Base-by-base conservation (phyloP, 2,329 filamentous ascomycete species). In the Karstenula rhodostoma region DNA sequence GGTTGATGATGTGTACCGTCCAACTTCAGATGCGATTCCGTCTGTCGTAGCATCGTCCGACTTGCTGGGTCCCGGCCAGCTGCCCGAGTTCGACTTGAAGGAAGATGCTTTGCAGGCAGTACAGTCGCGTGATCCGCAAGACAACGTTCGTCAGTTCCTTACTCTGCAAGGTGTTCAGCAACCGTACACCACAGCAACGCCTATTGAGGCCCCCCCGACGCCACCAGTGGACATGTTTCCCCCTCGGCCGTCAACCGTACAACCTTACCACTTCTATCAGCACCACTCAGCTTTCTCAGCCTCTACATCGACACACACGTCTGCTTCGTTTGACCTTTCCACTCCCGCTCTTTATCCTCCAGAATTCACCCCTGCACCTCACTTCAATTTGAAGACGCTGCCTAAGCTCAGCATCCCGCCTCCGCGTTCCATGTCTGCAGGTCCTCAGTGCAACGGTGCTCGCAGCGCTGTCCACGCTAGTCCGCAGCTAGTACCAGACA, bases 41-140 rank as follows among this genome's bases (percentile, higher is more conserved):
- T 97, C 94, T 1, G 85, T 97, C 10, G 90, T 96, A 55, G 94
- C 94, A 27, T 97, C 94, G 0, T 97, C 94, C 1, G 94, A 97
- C 77, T 85, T 96, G 12, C 85, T 98, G 64, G 94, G 93, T 2
- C 90, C 91, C 6, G 86, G 86, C 8, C 78, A 85, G 37, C 75
- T 89, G 13, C 85, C 90, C 23, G 83, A 89, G 25, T 84, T 94
- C 61, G 80, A 80, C 22, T 85, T 97, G 40, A 89, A 93, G 69
- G 89, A 93, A 75, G 87, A 90, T 51, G 85, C 84, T 44, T 87
- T 97, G 17, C 87, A 88, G 59, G 87, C 84, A 63, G 75, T 97
- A 33, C 85, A 90, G 72, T 82, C 84, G 19, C 86, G 90, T 56
- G 93, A 97, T 73, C 91, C 94, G 6, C 94, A 96, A 77, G 94